A percentile compares a stretch with the other conserved stretches of the same genome.
phyloP scores from a whole-genome alignment of 352 stramenopile species.

The Phytophthora ramorum region DNA sequence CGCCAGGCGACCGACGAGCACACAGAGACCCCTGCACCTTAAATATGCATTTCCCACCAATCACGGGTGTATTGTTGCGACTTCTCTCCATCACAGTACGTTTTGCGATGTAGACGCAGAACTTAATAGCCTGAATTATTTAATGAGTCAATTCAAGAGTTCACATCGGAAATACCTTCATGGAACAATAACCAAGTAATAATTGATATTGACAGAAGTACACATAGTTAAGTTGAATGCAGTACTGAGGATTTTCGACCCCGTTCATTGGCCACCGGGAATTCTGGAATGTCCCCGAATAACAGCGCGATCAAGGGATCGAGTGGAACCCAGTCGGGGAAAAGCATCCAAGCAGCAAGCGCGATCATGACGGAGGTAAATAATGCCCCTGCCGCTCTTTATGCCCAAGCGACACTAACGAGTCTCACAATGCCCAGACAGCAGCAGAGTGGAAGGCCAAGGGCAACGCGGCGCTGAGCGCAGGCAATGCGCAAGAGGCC shows the following conservation, averaged over 20 bases:
- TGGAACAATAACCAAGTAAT: no score
- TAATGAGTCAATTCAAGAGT: not conserved
- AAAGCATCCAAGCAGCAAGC: conserved; percentile 21
- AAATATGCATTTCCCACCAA: conserved; percentile 12
- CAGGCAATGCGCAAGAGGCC: conserved; percentile 94
- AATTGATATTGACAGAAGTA: no score
- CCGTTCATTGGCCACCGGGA: conserved; percentile 3
- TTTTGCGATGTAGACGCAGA: not conserved
- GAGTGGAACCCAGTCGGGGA: conserved; percentile 29
- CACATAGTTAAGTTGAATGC: no score
- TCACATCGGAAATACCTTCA: not conserved
- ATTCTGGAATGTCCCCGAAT: conserved; percentile 39
- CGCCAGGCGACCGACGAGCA: conserved; percentile 4
- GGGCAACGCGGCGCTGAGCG: conserved; percentile 96
- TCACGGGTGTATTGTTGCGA: not conserved
- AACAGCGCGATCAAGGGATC: conserved; percentile 13
- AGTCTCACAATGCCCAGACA: conserved; percentile 18
- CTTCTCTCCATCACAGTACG: not conserved
- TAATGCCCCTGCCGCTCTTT: not conserved
- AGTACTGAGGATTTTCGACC: not conserved
- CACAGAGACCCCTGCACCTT: not conserved
- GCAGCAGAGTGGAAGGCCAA: conserved; percentile 92
- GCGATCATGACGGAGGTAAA: conserved; percentile 36
- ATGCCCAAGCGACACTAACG: not conserved
- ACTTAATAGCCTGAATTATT: not conserved